Percentiles rank a stretch among this genome's conserved stretches.
Evolutionary conservation across 2,329 filamentous ascomycete species (phyloP).

Genomic region (Rhexocercosporidium sp.): DNA sequence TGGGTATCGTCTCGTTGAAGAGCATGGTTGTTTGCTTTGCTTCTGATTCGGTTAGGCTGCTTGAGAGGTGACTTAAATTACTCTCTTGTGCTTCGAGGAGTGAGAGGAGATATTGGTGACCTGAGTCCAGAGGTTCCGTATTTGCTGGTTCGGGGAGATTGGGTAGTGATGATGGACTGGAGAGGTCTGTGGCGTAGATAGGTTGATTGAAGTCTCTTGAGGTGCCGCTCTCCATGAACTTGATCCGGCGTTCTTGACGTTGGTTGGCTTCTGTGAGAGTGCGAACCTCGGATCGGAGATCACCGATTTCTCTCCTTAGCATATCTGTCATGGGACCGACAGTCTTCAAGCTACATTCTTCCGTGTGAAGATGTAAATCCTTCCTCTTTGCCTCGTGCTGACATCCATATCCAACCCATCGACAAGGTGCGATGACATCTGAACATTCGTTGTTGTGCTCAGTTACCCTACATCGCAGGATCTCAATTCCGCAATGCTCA

Average conservation of each 20-base stretch:
- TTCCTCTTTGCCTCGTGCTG: conserved; percentile 46
- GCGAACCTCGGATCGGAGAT: conserved; percentile 51
- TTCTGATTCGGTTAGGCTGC: conserved; percentile 62
- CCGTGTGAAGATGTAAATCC: conserved; percentile 51
- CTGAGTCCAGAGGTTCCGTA: conserved; percentile 42
- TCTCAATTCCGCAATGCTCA: conserved; percentile 35
- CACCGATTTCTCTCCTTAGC: conserved; percentile 51
- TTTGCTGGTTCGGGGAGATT: conserved; percentile 34
- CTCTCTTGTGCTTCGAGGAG: conserved; percentile 58
- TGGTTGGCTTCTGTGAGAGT: conserved; percentile 48
- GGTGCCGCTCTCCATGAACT: conserved; percentile 47
- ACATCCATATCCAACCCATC: conserved; percentile 57
- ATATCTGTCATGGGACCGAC: conserved; percentile 55
- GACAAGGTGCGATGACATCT: conserved; percentile 50
- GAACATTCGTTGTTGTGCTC: conserved; percentile 51
- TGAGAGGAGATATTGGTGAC: conserved; percentile 51
- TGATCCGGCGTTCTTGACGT: conserved; percentile 49
- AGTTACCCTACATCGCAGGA: conserved; percentile 34
- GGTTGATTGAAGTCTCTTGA: conserved; percentile 37
- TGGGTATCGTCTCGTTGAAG: conserved; percentile 64
- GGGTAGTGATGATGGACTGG: conserved; percentile 34
- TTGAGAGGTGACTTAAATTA: conserved; percentile 62
- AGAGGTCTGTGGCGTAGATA: conserved; percentile 33
- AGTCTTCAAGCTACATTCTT: conserved; percentile 57
- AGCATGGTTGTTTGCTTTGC: conserved; percentile 65